Evolutionary conservation across 441 rosid species (phyloP).

Genomic region (Raphanus hybrid): DNA sequence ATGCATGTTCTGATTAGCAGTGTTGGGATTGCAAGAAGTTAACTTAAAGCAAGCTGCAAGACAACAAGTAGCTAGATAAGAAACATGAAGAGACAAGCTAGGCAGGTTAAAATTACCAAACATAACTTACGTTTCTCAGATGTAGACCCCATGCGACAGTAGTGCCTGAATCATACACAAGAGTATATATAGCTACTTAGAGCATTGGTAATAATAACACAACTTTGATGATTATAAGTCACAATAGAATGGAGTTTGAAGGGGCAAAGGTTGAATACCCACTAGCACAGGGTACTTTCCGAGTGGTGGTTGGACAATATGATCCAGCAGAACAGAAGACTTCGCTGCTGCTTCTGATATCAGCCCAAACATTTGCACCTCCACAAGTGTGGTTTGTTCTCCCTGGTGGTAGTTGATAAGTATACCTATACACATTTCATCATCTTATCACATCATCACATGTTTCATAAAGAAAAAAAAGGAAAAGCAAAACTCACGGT

Average conservation of each 20-base stretch:
- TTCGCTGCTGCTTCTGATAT: slow-evolving; percentile 59
- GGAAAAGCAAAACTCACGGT: slow-evolving; percentile 36
- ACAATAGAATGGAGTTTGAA: slow-evolving; percentile 17
- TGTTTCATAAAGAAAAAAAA: not conserved
- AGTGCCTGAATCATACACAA: slow-evolving; percentile 62
- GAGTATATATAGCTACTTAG: not conserved
- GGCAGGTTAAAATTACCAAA: not conserved
- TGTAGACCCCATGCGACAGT: slow-evolving; percentile 90
- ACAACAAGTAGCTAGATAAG: slow-evolving; percentile 22
- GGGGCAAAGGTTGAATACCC: slow-evolving; percentile 64
- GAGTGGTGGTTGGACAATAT: slow-evolving; percentile 79
- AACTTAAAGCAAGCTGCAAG: slow-evolving; percentile 86
- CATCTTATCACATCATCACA: slow-evolving; percentile 9
- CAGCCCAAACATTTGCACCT: slow-evolving; percentile 94
- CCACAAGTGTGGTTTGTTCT: slow-evolving; percentile 82
- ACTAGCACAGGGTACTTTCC: slow-evolving; percentile 59
- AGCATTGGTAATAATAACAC: not conserved
- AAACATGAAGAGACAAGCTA: slow-evolving; percentile 3
- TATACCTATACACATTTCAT: slow-evolving; percentile 66
- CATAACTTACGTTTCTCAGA: slow-evolving; percentile 66
- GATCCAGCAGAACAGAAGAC: slow-evolving; percentile 88
- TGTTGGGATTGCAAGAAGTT: slow-evolving; percentile 71
- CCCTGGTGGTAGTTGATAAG: slow-evolving; percentile 81
- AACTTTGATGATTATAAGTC: not conserved
- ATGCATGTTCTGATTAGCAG: slow-evolving; percentile 82